Evolutionary conservation across 2,329 filamentous ascomycete genomes (phyloP), one percentile per base, ranked within the genome.

Genomic region (Pestalotiopsis sp.): DNA sequence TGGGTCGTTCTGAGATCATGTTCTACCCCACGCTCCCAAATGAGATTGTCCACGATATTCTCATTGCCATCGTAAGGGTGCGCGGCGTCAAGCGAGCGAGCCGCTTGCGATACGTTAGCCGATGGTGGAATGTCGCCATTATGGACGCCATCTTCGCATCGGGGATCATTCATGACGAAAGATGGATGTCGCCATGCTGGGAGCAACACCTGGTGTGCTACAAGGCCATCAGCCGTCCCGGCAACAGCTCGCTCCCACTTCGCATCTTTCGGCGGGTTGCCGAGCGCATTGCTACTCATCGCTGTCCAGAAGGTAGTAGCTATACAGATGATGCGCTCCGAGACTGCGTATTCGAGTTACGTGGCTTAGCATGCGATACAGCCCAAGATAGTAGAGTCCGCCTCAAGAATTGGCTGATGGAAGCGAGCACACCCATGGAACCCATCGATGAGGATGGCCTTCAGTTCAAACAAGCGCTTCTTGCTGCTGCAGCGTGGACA

Each of bases 91-190:
- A 59, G 38, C 49, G 64, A 9, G 64, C 64, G 23, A 52, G 36
- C 27, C 64, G 49, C 17, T 39, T 66, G n/a, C 25, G 64, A 20
- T 66, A 41, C 4, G 45, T 38, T 2, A 66, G 31, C n/a, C 56
- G 27, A 25, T 52, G 4, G 13, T 66, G 64, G 49, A 23, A 66
- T 9, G 27, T 17, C 20, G 64, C 64, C 7, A 12, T 66, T 20
- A 14, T n/a, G 64, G 27, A 39, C 25, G 64, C 49, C 25, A 66
- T 66, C 27, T 6, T 66, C 9, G 64, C 52, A 27, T 66, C 49
- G 17, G 38, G 64, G 14, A 27, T 66, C 17, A 25, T 57, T 11
- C 14, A 58, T 0, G 2, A 39, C 25, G 17, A 17, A 25, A 14
- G 5, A 5, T 14, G 13, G 17, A 27, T 23, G 3, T 59, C 13